Evolutionary conservation across 2,329 filamentous ascomycete species (phyloP).

Genomic region (Claviceps spartinae): DNA sequence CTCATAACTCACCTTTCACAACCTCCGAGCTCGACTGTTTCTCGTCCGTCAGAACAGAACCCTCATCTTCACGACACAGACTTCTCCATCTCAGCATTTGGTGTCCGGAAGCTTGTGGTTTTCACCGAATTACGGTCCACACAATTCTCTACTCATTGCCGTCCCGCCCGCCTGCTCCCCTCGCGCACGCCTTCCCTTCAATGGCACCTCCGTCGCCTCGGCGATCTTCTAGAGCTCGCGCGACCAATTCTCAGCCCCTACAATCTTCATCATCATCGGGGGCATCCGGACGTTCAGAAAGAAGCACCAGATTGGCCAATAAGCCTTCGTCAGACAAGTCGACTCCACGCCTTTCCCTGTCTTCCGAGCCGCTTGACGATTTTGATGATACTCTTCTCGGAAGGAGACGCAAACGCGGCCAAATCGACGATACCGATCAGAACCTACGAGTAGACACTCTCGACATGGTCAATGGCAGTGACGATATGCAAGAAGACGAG

Average conservation of each 20-base stretch:
- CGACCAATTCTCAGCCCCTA: constrained; percentile 60
- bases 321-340: constrained; percentile 68
- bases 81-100: background rate
- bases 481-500: constrained; percentile 61
- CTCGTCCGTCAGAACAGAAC: background rate
- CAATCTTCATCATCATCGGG: constrained; percentile 71
- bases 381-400: constrained; percentile 58
- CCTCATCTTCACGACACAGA: background rate
- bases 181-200: constrained; percentile 24
- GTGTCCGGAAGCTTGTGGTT: too few relatives aligned
- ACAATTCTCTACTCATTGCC: background rate
- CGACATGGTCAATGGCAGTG: constrained; percentile 48
- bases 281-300: constrained; percentile 62
- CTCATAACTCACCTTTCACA: constrained; percentile 7
- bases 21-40: constrained; percentile 12
- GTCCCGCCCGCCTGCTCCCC: constrained; percentile 18
- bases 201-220: constrained; percentile 58
- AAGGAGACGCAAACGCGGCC: constrained; percentile 66
- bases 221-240: constrained; percentile 82
- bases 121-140: background rate
- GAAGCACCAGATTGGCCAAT: constrained; percentile 56
- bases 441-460: constrained; percentile 26
- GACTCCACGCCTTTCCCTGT: constrained; percentile 57
- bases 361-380: constrained; percentile 55
- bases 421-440: constrained; percentile 45